Evolutionary conservation across 2,329 filamentous ascomycete genomes (phyloP).

Genomic region (Aureobasidium sp.): DNA sequence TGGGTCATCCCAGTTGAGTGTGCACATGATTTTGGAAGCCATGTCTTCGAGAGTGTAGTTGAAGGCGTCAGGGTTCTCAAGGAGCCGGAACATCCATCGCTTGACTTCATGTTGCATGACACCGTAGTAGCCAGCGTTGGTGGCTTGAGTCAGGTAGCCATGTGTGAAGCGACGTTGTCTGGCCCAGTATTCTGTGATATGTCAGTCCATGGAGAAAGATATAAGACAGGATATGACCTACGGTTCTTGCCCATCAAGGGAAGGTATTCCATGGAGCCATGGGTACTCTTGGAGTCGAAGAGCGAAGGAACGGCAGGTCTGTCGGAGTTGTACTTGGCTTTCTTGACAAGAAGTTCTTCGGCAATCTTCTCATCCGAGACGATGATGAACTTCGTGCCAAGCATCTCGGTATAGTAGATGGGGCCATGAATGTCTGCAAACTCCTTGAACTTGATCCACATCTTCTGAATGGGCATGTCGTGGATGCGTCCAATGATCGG

Average conservation of each 20-base stretch:
- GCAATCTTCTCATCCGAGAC: slow-evolving; percentile 47
- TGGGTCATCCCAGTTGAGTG: slow-evolving; percentile 49
- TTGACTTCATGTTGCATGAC: slow-evolving; percentile 49
- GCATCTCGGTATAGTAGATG: slow-evolving; percentile 31
- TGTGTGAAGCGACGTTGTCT: slow-evolving; percentile 49
- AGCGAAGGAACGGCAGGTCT: slow-evolving; percentile 44
- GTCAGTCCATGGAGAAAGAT: slow-evolving; percentile 1
- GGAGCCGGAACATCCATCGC: slow-evolving; percentile 44
- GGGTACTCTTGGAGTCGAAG: slow-evolving; percentile 48
- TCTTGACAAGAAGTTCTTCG: slow-evolving; percentile 47
- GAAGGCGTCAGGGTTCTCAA: slow-evolving; percentile 47
- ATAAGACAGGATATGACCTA: slow-evolving; percentile 27
- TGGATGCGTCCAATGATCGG: slow-evolving; percentile 36
- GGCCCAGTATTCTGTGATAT: slow-evolving; percentile 44
- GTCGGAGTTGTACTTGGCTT: slow-evolving; percentile 47
- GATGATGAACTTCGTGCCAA: slow-evolving; percentile 40
- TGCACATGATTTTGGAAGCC: slow-evolving; percentile 52
- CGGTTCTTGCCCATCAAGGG: slow-evolving; percentile 51
- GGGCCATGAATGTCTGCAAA: slow-evolving; percentile 32
- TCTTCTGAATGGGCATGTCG: slow-evolving; percentile 42
- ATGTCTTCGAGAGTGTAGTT: slow-evolving; percentile 48
- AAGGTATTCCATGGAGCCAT: slow-evolving; percentile 51
- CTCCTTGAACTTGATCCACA: slow-evolving; percentile 49
- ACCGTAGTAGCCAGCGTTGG: slow-evolving; percentile 39
- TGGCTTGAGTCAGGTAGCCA: slow-evolving; percentile 42